These are phyloP conservation scores for Neofusicoccum kwambonambiense DNA, from an alignment of 2,329 filamentous ascomycete genomes.

Conservation along the genomic window DNA sequence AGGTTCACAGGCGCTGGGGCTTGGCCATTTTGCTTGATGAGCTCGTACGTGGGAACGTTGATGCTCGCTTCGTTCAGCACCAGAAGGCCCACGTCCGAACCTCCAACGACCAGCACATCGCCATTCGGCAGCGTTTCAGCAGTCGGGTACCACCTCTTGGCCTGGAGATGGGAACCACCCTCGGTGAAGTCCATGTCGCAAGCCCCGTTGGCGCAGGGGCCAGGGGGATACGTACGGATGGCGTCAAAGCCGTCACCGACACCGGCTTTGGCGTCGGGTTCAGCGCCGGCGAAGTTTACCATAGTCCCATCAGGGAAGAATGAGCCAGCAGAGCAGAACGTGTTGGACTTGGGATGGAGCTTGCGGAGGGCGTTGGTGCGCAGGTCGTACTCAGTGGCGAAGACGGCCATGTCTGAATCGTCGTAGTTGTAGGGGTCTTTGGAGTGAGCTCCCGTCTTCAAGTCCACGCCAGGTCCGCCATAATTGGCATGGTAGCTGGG, in stretches of 20 bases:
- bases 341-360: conserved; percentile 19
- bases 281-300: conserved; percentile 20
- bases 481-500: conserved; percentile 21
- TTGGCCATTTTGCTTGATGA: neutral
- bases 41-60: conserved; percentile 18
- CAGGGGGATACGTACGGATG: conserved; percentile 17
- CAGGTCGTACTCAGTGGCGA: conserved; percentile 20
- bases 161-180: neutral
- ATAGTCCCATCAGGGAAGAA: conserved; percentile 21
- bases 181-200: conserved; percentile 17
- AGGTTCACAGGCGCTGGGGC: conserved; percentile 2
- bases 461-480: conserved; percentile 20
- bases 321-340: conserved; percentile 21
- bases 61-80: conserved; percentile 16
- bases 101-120: conserved; percentile 9
- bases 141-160: conserved; percentile 11
- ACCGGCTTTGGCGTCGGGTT: conserved; percentile 18
- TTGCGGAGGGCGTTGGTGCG: conserved; percentile 19
- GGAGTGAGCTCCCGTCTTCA: conserved; percentile 19
- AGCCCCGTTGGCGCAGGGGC: conserved; percentile 11
- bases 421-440: conserved; percentile 19
- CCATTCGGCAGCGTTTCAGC: conserved; percentile 11
- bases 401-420: conserved; percentile 15
- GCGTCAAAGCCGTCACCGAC: conserved; percentile 19
- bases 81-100: conserved; percentile 1